Evolutionary conservation across 2,329 filamentous ascomycete genomes (phyloP).

Genomic region (Mycogone perniciosa): DNA sequence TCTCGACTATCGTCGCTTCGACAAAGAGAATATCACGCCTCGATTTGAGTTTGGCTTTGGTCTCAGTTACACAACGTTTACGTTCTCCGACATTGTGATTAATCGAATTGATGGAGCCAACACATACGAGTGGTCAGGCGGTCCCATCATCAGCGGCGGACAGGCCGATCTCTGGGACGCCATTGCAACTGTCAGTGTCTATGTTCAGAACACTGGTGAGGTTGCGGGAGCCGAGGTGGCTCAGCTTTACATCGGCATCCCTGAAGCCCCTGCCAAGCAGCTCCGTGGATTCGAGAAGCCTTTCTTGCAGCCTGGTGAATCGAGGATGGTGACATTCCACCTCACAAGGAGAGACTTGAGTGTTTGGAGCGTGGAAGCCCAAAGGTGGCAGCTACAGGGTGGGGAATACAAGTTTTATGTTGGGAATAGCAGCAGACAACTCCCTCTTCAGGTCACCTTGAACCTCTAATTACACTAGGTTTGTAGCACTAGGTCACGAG

Average conservation of each 20-base stretch:
- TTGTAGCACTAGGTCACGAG: no score
- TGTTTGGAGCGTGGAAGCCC: slow-evolving; percentile 55
- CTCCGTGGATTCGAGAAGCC: slow-evolving; percentile 63
- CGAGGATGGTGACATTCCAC: slow-evolving; percentile 40
- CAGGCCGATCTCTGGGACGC: slow-evolving; percentile 43
- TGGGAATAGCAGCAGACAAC: slow-evolving; percentile 41
- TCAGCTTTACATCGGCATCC: slow-evolving; percentile 44
- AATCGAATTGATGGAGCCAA: slow-evolving; percentile 16
- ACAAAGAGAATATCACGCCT: slow-evolving; percentile 40
- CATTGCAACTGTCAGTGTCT: slow-evolving; percentile 32
- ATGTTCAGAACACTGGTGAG: slow-evolving; percentile 37
- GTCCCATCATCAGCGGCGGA: slow-evolving; percentile 37
- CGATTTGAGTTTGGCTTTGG: slow-evolving; percentile 53
- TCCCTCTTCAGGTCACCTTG: slow-evolving; percentile 33
- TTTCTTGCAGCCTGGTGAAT: slow-evolving; percentile 39
- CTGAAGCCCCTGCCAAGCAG: slow-evolving; percentile 46
- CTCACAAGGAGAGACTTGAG: slow-evolving; percentile 60
- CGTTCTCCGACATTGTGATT: slow-evolving; percentile 38
- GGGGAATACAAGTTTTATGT: slow-evolving; percentile 40
- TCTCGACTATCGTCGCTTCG: slow-evolving; percentile 51
- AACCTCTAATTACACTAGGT: not conserved
- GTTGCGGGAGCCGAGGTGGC: slow-evolving; percentile 40
- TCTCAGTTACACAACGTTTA: slow-evolving; percentile 49
- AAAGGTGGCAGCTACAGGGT: slow-evolving; percentile 52
- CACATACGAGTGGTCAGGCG: slow-evolving; percentile 31